Evolutionary conservation across 345 rosid species (phyloP).

Genomic region (Xanthoceras sorbifolium): DNA sequence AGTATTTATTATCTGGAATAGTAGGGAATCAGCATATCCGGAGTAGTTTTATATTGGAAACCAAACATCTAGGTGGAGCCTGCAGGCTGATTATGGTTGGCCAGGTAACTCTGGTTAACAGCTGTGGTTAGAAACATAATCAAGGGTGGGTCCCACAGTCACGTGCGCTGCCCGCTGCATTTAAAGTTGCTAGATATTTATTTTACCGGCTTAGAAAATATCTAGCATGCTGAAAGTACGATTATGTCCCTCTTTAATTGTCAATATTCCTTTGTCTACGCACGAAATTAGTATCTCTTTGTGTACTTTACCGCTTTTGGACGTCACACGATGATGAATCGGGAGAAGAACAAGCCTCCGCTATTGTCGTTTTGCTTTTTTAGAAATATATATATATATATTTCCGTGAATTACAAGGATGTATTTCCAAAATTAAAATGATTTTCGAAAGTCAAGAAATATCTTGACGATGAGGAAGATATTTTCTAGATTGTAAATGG

Average conservation of each 20-base stretch:
- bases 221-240: background rate
- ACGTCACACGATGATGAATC: background rate
- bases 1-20: too few species aligned
- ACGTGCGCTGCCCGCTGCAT: background rate
- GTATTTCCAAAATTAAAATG: background rate
- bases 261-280: background rate
- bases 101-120: constrained; percentile 5
- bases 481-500: too few species aligned
- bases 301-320: background rate
- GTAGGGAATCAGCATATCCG: too few species aligned
- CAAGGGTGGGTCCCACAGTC: background rate
- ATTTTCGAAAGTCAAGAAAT: too few species aligned
- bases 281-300: background rate
- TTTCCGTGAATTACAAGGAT: too few species aligned
- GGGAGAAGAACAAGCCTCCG: background rate
- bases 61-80: too few species aligned
- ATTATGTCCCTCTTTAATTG: background rate
- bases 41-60: too few species aligned
- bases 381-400: background rate
- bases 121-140: background rate
- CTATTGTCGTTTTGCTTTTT: background rate
- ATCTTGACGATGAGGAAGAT: background rate
- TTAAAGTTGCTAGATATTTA: background rate
- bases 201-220: background rate
- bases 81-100: too few species aligned